Base-by-base conservation (phyloP, 2,329 filamentous ascomycete genomes). In the Microcera coccophila region DNA sequence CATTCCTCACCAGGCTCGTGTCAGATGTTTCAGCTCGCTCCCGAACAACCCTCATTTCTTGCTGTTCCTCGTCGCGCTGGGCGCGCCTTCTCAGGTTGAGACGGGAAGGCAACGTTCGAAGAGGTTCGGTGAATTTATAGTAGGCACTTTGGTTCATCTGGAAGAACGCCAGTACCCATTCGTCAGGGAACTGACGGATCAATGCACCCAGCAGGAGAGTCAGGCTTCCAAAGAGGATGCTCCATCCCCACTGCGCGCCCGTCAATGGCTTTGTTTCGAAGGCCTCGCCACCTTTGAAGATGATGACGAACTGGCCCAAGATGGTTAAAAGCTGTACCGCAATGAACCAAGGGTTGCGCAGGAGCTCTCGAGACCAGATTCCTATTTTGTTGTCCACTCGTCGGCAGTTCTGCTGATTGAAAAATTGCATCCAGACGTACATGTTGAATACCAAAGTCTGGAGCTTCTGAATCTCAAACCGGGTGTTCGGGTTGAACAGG, bases 391-490 rank as follows among this genome's bases (percentile, higher is more conserved):
- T 91, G 62, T 91, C 87, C 8, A 91, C 79, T 11, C 87, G 80
- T 28, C 87, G 83, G 64, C 87, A 90, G 70, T 62, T 90, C 67
- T 87, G 79, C 54, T 88, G 80, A 56, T 93, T 91, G 74, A 91
- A 91, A 50, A 93, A 87, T 53, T 91, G 87, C 84, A 91, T 89
- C 85, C 86, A 90, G 34, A 90, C 85, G 54, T 90, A 91, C 0
- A 84, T 86, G 66, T 91, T 93, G 73, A 91, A 90, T 4, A 91
- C 82, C 10, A 91, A 71, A 1, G 86, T 88, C 42, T 79, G 66
- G 16, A 73, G 63, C 17, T 64, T 62, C 33, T 67, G 60, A 5
- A 59, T 55, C 28, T 65, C 62, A 11, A 49, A 47, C 16, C 52
- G 33, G 1, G 61, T 62, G 37, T 73, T 68, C 58, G 32, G 84